Evolutionary conservation across 768 basidiomycete genomes (phyloP).

Genomic region (Termitomyces sp.): DNA sequence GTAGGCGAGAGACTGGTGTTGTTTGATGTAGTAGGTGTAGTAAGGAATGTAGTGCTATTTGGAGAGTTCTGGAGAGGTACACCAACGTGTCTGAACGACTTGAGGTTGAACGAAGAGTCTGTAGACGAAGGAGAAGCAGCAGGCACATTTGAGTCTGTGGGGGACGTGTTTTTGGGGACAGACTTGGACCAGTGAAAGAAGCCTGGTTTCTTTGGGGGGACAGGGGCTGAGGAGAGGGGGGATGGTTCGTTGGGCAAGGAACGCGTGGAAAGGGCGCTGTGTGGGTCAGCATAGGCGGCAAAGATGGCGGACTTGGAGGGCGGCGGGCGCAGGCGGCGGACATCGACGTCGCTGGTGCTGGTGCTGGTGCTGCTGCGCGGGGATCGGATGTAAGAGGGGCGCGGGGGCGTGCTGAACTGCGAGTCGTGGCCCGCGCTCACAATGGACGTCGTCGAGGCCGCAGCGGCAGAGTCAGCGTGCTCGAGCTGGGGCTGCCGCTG

Average conservation of each 20-base stretch:
- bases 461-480: neutral
- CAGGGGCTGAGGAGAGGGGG: slow-evolving; percentile 11
- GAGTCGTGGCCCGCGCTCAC: slow-evolving; percentile 13
- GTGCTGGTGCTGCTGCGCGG: slow-evolving; percentile 33
- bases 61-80: slow-evolving; percentile 34
- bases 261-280: slow-evolving; percentile 50
- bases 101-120: slow-evolving; percentile 61
- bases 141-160: neutral
- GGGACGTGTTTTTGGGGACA: slow-evolving; percentile 8
- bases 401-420: slow-evolving; percentile 21
- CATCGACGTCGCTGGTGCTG: slow-evolving; percentile 33
- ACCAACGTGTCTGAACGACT: slow-evolving; percentile 66
- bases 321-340: slow-evolving; percentile 45
- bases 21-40: slow-evolving; percentile 23
- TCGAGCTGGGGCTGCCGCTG: neutral
- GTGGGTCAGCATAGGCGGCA: slow-evolving; percentile 49
- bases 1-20: slow-evolving; percentile 12
- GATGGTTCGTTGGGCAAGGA: slow-evolving; percentile 48
- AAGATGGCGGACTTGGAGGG: slow-evolving; percentile 65
- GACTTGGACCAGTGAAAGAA: slow-evolving; percentile 41
- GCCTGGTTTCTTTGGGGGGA: slow-evolving; percentile 28
- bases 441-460: slow-evolving; percentile 16
- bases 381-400: slow-evolving; percentile 23
- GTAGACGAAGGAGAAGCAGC: slow-evolving; percentile 1
- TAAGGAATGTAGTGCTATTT: slow-evolving; percentile 10